Conservation (phyloP, 2,329 filamentous ascomycete species). For the Diaporthe batatas region DNA sequence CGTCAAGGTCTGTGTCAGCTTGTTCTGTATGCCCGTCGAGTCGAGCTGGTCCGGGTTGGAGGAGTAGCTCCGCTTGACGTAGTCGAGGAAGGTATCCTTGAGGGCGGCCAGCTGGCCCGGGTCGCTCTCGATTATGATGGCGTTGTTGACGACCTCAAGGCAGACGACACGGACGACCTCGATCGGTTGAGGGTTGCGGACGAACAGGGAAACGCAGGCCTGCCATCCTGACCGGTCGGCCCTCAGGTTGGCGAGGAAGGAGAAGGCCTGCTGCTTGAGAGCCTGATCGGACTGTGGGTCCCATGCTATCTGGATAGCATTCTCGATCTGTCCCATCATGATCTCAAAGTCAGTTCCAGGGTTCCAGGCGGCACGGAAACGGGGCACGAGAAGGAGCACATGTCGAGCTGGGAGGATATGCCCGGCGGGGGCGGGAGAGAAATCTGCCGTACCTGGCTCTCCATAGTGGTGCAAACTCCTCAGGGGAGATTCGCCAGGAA, state of each 20-base stretch:
- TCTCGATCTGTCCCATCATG: conserved; percentile 77
- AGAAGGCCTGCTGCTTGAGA: conserved; percentile 85
- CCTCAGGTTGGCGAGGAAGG: conserved; percentile 83
- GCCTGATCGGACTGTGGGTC: conserved; percentile 81
- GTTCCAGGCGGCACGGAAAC: background rate
- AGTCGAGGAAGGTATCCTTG: conserved; percentile 84
- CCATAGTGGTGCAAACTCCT: conserved; percentile 46
- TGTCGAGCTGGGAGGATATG: conserved; percentile 38
- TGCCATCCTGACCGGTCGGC: conserved; percentile 90
- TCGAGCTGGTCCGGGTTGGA: conserved; percentile 72
- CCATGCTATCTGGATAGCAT: conserved; percentile 94
- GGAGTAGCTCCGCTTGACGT: conserved; percentile 82
- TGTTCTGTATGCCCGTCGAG: conserved; percentile 87
- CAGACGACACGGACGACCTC: conserved; percentile 91
- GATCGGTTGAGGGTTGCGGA: conserved; percentile 78
- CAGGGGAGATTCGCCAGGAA: conserved; percentile 39
- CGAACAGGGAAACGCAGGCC: conserved; percentile 88
- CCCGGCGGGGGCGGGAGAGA: conserved; percentile 39
- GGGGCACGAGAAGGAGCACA: conserved; percentile 20
- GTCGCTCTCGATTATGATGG: conserved; percentile 86
- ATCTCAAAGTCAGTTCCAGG: conserved; percentile 19
- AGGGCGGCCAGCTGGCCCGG: conserved; percentile 78
- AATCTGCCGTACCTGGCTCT: conserved; percentile 49
- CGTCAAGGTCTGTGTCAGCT: conserved; percentile 94
- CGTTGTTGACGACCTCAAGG: conserved; percentile 93